Evolutionary conservation across 495 filamentous ascomycete genomes (phyloP).

Genomic region (Evansstolkia leycettana): DNA sequence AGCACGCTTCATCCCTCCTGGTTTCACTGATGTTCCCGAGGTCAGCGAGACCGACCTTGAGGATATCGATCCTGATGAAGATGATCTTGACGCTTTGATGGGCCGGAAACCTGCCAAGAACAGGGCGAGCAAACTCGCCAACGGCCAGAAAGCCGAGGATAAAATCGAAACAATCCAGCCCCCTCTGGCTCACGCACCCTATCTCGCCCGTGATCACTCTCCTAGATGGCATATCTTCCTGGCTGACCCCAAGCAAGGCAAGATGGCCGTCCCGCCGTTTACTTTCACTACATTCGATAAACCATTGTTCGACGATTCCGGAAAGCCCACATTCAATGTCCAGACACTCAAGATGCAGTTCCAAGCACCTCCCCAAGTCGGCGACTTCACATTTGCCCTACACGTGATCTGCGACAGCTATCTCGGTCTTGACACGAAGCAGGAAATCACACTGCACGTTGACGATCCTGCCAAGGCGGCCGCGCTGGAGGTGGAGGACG

Average conservation of each 20-base stretch:
- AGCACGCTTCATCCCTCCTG: constrained; percentile 85
- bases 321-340: constrained; percentile 78
- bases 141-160: constrained; percentile 36
- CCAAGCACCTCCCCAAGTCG: constrained; percentile 84
- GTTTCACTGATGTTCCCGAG: constrained; percentile 55
- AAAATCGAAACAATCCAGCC: constrained; percentile 54
- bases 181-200: constrained; percentile 78
- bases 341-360: constrained; percentile 97
- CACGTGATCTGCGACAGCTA: constrained; percentile 89
- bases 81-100: constrained; percentile 77
- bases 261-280: constrained; percentile 90
- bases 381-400: constrained; percentile 86
- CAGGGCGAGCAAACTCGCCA: constrained; percentile 41
- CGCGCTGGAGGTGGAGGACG: constrained; percentile 64
- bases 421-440: constrained; percentile 78
- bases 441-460: constrained; percentile 79
- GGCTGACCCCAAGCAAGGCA: constrained; percentile 82
- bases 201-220: constrained; percentile 76
- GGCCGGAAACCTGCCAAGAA: constrained; percentile 58
- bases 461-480: constrained; percentile 80
- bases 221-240: constrained; percentile 91
- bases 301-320: constrained; percentile 58
- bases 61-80: constrained; percentile 87
- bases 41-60: constrained; percentile 69
- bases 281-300: constrained; percentile 85